Base-by-base conservation (phyloP, 768 basidiomycete genomes). In the Lactarius hatsudake region DNA sequence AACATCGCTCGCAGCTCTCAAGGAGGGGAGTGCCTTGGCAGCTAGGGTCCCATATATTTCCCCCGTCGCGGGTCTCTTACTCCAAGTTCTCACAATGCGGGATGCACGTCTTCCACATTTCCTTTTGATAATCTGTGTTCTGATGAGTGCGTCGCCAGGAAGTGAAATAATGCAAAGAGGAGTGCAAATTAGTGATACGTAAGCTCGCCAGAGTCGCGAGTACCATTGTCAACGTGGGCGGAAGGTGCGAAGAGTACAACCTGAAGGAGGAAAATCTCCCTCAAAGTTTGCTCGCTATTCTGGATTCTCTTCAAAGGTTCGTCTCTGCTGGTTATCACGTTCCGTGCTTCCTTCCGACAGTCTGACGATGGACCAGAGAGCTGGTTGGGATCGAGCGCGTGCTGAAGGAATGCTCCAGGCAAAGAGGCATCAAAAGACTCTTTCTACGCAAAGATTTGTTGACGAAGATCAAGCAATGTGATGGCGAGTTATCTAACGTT, bases 151-250 rank as follows among this genome's bases (percentile, higher is more conserved):
- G 13, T 57, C n/a, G 32, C 30, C 32, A 48, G 63, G 55, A 48
- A 15, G 63, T 63, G 30, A 63, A 63, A 8, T 30, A 43, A n/a
- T 5, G 45, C 30, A 57, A 57, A 20, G 32, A 56, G 30, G 36
- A 51, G 18, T 56, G 40, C 18, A 48, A 32, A 10, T 8, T 15
- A 10, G 62, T 56, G 18, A 56, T 56, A 40, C 38, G 8, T 1
- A 63, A 56, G 42, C 30, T 56, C 12, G 12, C 36, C 20, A 42
- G 30, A 15, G n/a, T 56, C 4, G 62, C 53, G 18, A 8, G 26
- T 6, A 7, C 30, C 5, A 23, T 57, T 36, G n/a, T 56, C 28
- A 9, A 17, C 13, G 40, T 5, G n/a, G 51, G 32, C 12, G 12
- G 17, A 13, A 34, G n/a, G n/a, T n/a, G n/a, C n/a, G n/a, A n/a